Base-by-base conservation (phyloP, 2,329 filamentous ascomycete genomes). In the Phialophora expanda region DNA sequence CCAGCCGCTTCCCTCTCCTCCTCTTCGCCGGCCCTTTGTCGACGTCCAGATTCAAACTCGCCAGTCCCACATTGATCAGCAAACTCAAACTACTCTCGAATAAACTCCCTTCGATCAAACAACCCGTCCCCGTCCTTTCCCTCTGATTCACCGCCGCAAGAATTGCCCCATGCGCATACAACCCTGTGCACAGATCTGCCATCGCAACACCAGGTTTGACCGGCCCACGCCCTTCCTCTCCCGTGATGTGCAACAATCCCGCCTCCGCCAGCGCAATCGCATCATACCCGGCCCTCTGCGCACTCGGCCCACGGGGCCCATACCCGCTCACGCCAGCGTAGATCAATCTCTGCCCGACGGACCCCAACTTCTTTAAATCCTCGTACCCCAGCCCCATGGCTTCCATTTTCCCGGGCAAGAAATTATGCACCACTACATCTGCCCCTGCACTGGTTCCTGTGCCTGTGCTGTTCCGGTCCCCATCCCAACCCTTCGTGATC, bases 281-380 rank as follows among this genome's bases (percentile, higher is more conserved):
- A 65, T 72, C 70, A 56, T 72, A 72, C 8, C 70, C 70, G 11
- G 70, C 70, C 28, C 66, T 65, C 28, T 63, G 62, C n/a, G 55
- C 53, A 64, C 64, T 68, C 22, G 82, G 82, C 0, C 84, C 84
- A 0, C 73, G 61, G 0, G 80, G 76, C 0, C 84, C 84, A 67
- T 84, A 87, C 0, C 85, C 84, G 1, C 83, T 85, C 17, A 87
- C 70, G 53, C 79, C 85, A 1, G 83, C 85, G 6, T 80, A 76
- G 41, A 87, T 77, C 14, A 87, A 76, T 34, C 83, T 84, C 2
- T 77, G 57, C 28, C 73, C 69, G 2, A 26, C 58, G 5, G 14
- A 20, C 4, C 24, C 38, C 20, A 30, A 26, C 12, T 2, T n/a
- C 1, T 74, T 70, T 0, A 86, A 72, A 0, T 78, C 75, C 8